phyloP scores from a whole-genome alignment of 2,329 filamentous ascomycete species.

The Diaporthe sp. region DNA sequence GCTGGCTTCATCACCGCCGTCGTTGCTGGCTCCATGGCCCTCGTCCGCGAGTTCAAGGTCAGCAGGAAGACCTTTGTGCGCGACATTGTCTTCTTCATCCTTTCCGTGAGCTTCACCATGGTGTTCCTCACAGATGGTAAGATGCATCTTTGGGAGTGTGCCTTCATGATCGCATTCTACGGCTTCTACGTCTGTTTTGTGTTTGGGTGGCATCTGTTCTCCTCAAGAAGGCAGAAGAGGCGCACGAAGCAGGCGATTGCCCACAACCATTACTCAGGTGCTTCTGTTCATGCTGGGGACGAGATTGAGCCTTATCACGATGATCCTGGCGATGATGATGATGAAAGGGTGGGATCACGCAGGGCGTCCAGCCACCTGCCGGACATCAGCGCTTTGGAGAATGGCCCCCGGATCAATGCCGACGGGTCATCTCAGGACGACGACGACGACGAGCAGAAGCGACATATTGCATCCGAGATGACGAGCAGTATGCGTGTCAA shows the following conservation, averaged over 20 bases:
- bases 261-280: slow-evolving; percentile 79
- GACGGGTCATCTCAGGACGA: slow-evolving; percentile 49
- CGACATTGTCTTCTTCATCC: slow-evolving; percentile 92
- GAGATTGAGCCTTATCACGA: slow-evolving; percentile 76
- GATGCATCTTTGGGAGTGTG: slow-evolving; percentile 90
- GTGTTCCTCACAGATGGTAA: slow-evolving; percentile 87
- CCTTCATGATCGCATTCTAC: slow-evolving; percentile 92
- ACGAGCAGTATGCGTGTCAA: slow-evolving; percentile 93
- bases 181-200: slow-evolving; percentile 90
- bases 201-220: slow-evolving; percentile 92
- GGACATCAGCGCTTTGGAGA: slow-evolving; percentile 45
- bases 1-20: slow-evolving; percentile 97
- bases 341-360: slow-evolving; percentile 53
- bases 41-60: slow-evolving; percentile 95
- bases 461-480: slow-evolving; percentile 83
- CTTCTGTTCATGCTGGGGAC: slow-evolving; percentile 64
- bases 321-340: slow-evolving; percentile 68
- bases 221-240: slow-evolving; percentile 71
- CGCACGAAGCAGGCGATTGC: slow-evolving; percentile 78
- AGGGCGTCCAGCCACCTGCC: slow-evolving; percentile 42
- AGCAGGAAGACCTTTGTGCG: slow-evolving; percentile 90
- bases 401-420: slow-evolving; percentile 59
- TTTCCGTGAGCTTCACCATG: slow-evolving; percentile 89
- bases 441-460: slow-evolving; percentile 66
- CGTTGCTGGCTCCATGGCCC: slow-evolving; percentile 95